Evolutionary conservation across 495 filamentous ascomycete species (phyloP), one percentile per base, ranked within the genome.

Genomic region (Tuber umbilicatum): DNA sequence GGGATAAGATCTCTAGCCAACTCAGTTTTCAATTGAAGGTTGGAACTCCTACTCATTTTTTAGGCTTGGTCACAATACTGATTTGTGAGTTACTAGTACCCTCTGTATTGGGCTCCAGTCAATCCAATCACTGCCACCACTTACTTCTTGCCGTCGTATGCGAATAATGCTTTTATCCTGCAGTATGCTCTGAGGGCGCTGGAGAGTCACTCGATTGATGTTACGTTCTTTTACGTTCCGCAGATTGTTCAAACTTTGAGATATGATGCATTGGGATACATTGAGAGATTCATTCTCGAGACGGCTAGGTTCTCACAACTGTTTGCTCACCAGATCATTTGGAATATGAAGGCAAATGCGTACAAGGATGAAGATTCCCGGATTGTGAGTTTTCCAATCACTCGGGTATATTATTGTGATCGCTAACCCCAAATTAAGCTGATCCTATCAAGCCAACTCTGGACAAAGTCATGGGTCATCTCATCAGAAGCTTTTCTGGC

Each of bases 341-440:
- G 96, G 96, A 99, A 98, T 82, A 99, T 99, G 91, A 97, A 97
- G 82, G 96, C 96, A 35, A 99, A 99, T 82, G 90, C 94, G 4
- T 99, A 93, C 85, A 98, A 97, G 83, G 96, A 98, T 79, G 94
- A 99, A 78, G 93, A 98, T 75, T 92, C 91, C 70, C 88, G 90
- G 79, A 88, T 96, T 79, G 92, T 95, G 87, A 89, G 91, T 84
- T 40, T 17, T 43, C 55, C 47, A 16, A 73, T 70, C 23, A 14
- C 39, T 37, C 43, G 21, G 50, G 60, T 40, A 5, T 41, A 73
- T 55, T 75, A 14, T 42, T 42, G 38, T 73, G 19, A 73, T 70
- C 80, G 74, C 84, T 89, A 76, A 89, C 81, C 38, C 73, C 27
- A 37, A 55, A 42, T 55, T 40, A 82, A 94, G 91, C 94, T 69